Conservation (phyloP, 208 protist genomes). For the Polymyxa betae region DNA sequence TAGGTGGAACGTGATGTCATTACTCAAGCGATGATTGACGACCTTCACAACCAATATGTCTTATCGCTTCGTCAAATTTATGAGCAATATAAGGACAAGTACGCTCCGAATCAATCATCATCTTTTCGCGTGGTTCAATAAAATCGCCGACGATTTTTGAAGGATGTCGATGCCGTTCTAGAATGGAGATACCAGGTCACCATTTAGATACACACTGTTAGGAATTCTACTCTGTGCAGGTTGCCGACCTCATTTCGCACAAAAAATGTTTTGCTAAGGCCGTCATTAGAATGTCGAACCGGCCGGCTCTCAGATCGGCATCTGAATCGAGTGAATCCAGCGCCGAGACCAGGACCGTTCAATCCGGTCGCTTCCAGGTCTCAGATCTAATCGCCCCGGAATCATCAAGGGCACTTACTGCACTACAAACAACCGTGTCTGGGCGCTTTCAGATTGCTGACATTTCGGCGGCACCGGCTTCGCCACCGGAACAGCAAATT, state of each 20-base stretch:
- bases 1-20: neutral
- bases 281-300: neutral
- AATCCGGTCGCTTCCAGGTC: neutral
- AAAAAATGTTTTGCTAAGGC: neutral
- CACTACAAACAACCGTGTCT: neutral
- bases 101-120: neutral
- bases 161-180: no score
- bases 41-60: constrained; percentile 3
- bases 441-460: constrained; percentile 42
- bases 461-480: neutral
- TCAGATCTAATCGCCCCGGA: neutral
- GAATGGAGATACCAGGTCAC: no score
- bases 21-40: neutral
- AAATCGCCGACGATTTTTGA: neutral
- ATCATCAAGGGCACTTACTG: neutral
- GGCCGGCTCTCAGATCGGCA: no score
- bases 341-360: neutral
- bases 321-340: neutral
- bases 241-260: neutral
- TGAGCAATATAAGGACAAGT: neutral
- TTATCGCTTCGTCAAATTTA: neutral
- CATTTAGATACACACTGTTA: no score
- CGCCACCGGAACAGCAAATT: neutral
- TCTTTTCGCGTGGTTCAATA: neutral
- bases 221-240: neutral